phyloP scores from a whole-genome alignment of 345 rosid genomes.

The Mallotus nudiflorus region DNA sequence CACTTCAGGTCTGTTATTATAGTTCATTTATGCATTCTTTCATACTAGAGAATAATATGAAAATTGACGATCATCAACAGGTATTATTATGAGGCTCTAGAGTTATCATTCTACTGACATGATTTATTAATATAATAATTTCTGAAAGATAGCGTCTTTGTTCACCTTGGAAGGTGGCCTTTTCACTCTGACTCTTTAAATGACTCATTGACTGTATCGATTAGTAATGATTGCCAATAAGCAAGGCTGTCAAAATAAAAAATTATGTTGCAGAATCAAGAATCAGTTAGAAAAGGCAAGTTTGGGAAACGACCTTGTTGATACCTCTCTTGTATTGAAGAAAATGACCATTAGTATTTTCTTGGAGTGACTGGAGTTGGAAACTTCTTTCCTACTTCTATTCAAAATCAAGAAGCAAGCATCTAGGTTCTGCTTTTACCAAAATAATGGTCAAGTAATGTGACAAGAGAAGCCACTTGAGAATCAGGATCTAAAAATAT shows the following conservation, averaged over 20 bases:
- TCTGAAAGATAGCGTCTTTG: neutral
- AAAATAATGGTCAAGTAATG: neutral
- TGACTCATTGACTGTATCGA: neutral
- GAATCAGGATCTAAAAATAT: neutral
- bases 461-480: neutral
- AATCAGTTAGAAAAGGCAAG: neutral
- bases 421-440: too few species aligned
- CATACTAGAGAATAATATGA: neutral
- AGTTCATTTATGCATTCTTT: neutral
- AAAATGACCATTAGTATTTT: neutral
- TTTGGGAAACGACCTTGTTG: neutral
- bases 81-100: neutral
- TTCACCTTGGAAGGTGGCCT: neutral
- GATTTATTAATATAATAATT: neutral
- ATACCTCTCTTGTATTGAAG: neutral
- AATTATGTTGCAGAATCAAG: neutral
- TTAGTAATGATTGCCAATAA: neutral
- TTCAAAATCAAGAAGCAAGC: too few species aligned
- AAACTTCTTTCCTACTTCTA: neutral
- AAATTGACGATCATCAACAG: neutral
- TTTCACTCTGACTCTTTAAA: neutral
- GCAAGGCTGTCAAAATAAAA: neutral
- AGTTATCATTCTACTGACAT: neutral
- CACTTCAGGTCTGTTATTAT: constrained; percentile 83
- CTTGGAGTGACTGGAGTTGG: neutral